phyloP scores from a whole-genome alignment of 148 eudicot species.

The Linanthus parryae region DNA sequence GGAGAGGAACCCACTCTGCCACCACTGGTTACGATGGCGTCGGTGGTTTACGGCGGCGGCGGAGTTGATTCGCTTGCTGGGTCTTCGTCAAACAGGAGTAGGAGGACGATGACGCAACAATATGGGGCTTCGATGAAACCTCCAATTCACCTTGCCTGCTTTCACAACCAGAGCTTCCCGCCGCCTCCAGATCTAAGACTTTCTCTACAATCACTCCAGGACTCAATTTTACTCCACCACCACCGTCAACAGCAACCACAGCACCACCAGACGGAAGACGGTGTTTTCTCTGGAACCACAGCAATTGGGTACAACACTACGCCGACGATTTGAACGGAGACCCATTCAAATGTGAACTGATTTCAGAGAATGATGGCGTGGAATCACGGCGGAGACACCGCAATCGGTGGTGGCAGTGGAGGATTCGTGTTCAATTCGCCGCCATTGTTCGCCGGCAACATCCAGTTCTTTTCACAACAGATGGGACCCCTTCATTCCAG shows the following conservation, averaged over 20 bases:
- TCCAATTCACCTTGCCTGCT: conserved; percentile 32
- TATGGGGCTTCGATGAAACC: conserved; percentile 31
- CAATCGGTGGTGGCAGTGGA: conserved; percentile 19
- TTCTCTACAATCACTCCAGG: conserved; percentile 82
- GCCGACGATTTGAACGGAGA: too few species aligned
- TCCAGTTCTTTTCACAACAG: conserved; percentile 64
- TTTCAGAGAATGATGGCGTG: too few species aligned
- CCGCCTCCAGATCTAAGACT: conserved; percentile 87
- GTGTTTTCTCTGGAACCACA: too few species aligned
- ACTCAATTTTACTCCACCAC: conserved; percentile 55
- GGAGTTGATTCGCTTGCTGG: neutral
- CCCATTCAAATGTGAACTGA: too few species aligned
- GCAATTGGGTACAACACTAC: too few species aligned
- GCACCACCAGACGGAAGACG: conserved; percentile 14
- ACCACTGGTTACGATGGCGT: too few species aligned
- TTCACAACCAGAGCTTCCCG: too few species aligned
- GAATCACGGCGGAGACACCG: conserved; percentile 18
- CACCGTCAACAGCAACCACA: too few species aligned
- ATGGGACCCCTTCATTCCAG: conserved; percentile 99
- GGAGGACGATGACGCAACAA: too few species aligned
- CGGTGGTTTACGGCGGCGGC: neutral
- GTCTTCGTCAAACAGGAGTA: too few species aligned
- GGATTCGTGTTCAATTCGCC: conserved; percentile 29
- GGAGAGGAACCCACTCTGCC: too few species aligned
- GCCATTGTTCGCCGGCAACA: too few species aligned